Base-by-base conservation (phyloP, 345 rosid genomes). In the Abelmoschus esculentus region DNA sequence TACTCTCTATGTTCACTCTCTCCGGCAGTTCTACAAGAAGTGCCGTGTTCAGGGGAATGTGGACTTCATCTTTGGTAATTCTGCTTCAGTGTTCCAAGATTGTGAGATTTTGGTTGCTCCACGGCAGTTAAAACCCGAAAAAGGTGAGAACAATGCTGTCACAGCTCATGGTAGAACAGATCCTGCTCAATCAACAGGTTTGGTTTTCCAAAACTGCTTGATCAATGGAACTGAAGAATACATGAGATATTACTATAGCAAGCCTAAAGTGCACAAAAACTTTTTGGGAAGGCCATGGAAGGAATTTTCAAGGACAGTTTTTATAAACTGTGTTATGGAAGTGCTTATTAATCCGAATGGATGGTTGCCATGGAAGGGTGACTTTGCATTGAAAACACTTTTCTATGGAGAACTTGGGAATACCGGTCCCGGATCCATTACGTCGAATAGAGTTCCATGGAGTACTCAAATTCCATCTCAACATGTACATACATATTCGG, bases 281-380 rank as follows among this genome's bases (percentile, higher is more conserved):
- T 95, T 14, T 79, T 79, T 95, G 76, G 97, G 97, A 40, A 78
- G 97, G 83, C 97, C 99, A 0, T 93, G 98, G 98, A 93, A 93
- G 81, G 97, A 93, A 66, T 93, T 68, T 75, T 87, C 97, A 0
- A 87, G 99, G 74, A 84, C 90, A 3, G 96, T 88, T 28, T 95
- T 86, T 73, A 80, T 91, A 52, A 71, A 78, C 0, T 91, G 93
- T 26, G 70, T 58, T 36, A 26, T 95, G 66, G 90, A 80, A 74
- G 81, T 77, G 66, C 85, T 95, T 34, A 15, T 95, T 32, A 47
- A 50, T 29, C 83, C 89, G 61, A 73, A 79, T 2, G 99, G 99
- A 9, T 95, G 97, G 97, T 34, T 90, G 81, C 97, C 91, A 0
- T 95, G 90, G 84, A 74, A 64, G 29, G 96, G 88, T 11, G 97